These are phyloP conservation scores for Teunomyces lycoperdinae DNA, from an alignment of 805 yeast species.

Conservation along the genomic window DNA sequence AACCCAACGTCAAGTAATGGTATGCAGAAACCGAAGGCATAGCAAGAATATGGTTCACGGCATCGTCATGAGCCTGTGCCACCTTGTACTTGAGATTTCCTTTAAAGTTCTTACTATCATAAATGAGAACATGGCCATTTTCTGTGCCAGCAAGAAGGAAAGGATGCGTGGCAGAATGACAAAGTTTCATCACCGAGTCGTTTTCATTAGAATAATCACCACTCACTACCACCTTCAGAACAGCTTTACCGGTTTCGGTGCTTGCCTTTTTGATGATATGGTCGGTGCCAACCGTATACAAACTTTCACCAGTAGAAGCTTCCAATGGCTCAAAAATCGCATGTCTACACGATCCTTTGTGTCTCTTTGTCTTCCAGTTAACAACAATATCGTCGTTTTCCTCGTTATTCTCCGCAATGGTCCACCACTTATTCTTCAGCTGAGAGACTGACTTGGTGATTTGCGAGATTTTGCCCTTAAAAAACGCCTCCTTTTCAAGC, in stretches of 20 bases:
- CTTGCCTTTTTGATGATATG: conserved; percentile 72
- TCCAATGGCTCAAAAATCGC: conserved; percentile 58
- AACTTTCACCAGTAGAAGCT: conserved; percentile 42
- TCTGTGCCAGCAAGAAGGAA: conserved; percentile 65
- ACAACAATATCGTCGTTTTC: conserved; percentile 26
- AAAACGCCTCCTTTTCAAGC: conserved; percentile 23
- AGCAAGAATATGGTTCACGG: conserved; percentile 70
- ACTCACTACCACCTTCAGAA: conserved; percentile 43
- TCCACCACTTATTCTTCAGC: conserved; percentile 48
- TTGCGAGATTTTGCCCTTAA: conserved; percentile 18
- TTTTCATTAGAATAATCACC: conserved; percentile 17
- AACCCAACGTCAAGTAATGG: conserved; percentile 76
- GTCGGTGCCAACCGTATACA: conserved; percentile 79
- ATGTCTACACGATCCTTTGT: conserved; percentile 82
- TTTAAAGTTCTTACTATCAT: conserved; percentile 56
- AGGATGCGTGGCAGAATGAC: conserved; percentile 45
- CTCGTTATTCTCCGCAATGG: conserved; percentile 27
- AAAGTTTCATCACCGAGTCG: conserved; percentile 42
- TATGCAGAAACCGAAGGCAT: conserved; percentile 71
- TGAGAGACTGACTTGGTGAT: conserved; percentile 29
- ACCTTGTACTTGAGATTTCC: conserved; percentile 45
- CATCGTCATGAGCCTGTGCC: conserved; percentile 65
- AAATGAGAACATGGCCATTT: conserved; percentile 60
- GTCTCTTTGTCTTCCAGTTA: conserved; percentile 86
- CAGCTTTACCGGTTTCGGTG: conserved; percentile 72